These are phyloP conservation scores for Hypoxylon intermedium DNA, from an alignment of 495 filamentous ascomycete genomes.

Conservation along the genomic window DNA sequence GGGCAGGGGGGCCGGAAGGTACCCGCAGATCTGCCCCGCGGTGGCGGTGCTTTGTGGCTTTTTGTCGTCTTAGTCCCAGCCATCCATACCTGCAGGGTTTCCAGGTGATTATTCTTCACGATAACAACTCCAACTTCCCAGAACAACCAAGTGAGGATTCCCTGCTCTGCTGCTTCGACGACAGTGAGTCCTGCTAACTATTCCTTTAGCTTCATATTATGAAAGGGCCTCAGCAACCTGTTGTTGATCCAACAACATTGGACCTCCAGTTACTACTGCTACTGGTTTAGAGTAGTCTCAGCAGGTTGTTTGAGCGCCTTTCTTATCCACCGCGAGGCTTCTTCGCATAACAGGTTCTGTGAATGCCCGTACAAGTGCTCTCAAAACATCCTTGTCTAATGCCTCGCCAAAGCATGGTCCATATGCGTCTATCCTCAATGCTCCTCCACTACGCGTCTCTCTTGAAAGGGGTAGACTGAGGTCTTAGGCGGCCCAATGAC, in stretches of 20 bases:
- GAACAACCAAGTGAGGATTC: conserved; percentile 4
- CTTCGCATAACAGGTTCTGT: conserved; percentile 9
- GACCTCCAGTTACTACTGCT: too few relatives aligned
- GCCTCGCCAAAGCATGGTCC: conserved; percentile 1
- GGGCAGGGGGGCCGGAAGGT: too few relatives aligned
- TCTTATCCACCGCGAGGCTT: conserved; percentile 13
- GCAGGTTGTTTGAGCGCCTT: conserved; percentile 11
- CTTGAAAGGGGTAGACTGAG: conserved; percentile 34
- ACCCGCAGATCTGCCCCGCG: conserved; percentile 14
- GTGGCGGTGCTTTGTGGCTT: conserved; percentile 12
- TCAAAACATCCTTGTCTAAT: conserved; percentile 1
- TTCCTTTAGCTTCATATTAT: background rate
- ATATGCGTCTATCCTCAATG: conserved; percentile 14
- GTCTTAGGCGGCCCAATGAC: conserved; percentile 13
- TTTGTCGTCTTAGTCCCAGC: too few relatives aligned
- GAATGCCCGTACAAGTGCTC: conserved; percentile 10
- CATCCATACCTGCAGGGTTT: background rate
- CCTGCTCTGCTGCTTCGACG: background rate
- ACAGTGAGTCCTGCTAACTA: background rate
- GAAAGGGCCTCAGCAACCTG: too few relatives aligned
- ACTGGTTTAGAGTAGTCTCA: background rate
- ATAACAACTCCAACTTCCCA: conserved; percentile 20
- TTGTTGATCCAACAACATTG: too few relatives aligned
- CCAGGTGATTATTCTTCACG: too few relatives aligned
- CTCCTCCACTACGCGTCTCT: conserved; percentile 1